Evolutionary conservation across 768 basidiomycete genomes (phyloP).

Genomic region (Amanita polypyramis): DNA sequence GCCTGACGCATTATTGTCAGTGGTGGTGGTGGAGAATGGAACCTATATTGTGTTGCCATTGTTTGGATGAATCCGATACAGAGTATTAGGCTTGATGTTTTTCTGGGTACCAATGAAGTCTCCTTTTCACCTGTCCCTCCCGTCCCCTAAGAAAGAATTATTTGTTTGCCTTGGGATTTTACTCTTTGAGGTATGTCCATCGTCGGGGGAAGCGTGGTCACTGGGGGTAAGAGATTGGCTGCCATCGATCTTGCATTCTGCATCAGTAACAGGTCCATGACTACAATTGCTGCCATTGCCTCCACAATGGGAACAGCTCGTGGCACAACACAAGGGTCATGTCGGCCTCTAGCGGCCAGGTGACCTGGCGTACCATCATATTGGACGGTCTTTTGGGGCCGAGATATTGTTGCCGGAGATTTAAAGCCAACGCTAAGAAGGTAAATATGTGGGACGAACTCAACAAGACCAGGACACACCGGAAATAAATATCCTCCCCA

Average conservation of each 20-base stretch:
- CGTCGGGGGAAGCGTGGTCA: slow-evolving; percentile 84
- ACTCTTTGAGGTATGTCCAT: slow-evolving; percentile 61
- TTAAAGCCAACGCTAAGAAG: slow-evolving; percentile 82
- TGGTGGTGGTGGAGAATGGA: slow-evolving; percentile 83
- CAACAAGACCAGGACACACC: slow-evolving; percentile 29
- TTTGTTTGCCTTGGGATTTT: background rate
- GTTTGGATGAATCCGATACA: slow-evolving; percentile 43
- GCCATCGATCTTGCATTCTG: slow-evolving; percentile 79
- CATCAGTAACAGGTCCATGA: slow-evolving; percentile 88
- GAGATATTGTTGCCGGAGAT: slow-evolving; percentile 95
- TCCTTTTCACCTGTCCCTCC: background rate
- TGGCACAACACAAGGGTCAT: slow-evolving; percentile 97
- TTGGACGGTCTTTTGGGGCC: slow-evolving; percentile 80
- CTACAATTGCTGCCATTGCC: slow-evolving; percentile 91
- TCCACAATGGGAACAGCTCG: slow-evolving; percentile 97
- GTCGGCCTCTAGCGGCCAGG: slow-evolving; percentile 85
- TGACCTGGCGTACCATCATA: slow-evolving; percentile 88
- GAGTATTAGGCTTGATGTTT: slow-evolving; percentile 18
- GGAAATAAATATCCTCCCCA: slow-evolving; percentile 95
- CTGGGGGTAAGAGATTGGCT: slow-evolving; percentile 65
- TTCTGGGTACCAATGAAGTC: background rate
- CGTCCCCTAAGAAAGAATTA: background rate
- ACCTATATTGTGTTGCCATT: slow-evolving; percentile 53
- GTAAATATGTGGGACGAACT: background rate
- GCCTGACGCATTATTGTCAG: slow-evolving; percentile 22